Conservation (phyloP, 78 protist genomes). For the Isochrysis galbana region DNA sequence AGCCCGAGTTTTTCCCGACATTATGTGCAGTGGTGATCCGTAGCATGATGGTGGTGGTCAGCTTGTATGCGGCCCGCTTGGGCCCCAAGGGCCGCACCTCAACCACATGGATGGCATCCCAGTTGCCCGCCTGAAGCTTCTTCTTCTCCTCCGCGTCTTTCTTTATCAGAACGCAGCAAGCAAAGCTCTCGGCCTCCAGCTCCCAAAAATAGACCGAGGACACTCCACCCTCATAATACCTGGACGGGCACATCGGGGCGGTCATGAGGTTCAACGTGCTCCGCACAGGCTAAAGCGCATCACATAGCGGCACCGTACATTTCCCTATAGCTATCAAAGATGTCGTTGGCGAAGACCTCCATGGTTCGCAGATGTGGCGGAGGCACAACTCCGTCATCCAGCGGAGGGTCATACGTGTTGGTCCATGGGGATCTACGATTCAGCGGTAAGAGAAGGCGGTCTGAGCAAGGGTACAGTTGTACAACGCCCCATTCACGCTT, state of each 20-base stretch:
- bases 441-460: background rate
- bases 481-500: too few relatives aligned
- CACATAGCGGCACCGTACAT: conserved; percentile 35
- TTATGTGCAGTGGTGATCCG: too few relatives aligned
- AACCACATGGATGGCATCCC: too few relatives aligned
- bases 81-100: too few relatives aligned
- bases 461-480: background rate
- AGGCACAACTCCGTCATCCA: conserved; percentile 84
- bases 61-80: too few relatives aligned
- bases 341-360: conserved; percentile 77
- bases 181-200: conserved; percentile 72
- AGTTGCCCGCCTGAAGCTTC: too few relatives aligned
- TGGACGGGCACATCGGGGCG: background rate
- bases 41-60: too few relatives aligned
- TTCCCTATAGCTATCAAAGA: conserved; percentile 86
- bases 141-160: too few relatives aligned
- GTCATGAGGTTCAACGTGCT: too few relatives aligned
- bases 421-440: conserved; percentile 92
- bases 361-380: conserved; percentile 79
- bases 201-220: conserved; percentile 94
- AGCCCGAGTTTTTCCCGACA: conserved; percentile 17
- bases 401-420: conserved; percentile 90
- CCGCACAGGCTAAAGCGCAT: background rate
- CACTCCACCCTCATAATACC: conserved; percentile 89
- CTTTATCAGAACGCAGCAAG: too few relatives aligned